Evolutionary conservation across 2,329 filamentous ascomycete genomes (phyloP).

Genomic region (Paecilomyces formosus): DNA sequence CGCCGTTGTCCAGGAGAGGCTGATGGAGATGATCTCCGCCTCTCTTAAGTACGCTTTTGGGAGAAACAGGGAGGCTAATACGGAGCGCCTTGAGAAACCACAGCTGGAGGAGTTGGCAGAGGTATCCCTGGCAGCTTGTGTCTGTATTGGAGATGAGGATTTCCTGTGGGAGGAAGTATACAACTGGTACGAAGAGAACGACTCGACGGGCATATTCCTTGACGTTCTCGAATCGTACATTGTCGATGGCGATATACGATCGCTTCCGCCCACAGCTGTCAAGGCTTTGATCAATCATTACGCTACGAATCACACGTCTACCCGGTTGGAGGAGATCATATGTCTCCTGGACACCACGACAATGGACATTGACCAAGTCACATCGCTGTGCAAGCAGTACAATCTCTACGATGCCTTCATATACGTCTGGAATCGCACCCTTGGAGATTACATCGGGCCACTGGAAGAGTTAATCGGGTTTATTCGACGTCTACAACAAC

Average conservation of each 20-base stretch:
- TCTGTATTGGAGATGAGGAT: constrained; percentile 67
- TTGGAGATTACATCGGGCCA: constrained; percentile 84
- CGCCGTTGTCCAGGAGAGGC: constrained; percentile 74
- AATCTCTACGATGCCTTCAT: constrained; percentile 90
- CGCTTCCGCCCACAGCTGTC: constrained; percentile 72
- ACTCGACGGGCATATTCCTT: constrained; percentile 68
- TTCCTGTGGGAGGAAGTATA: constrained; percentile 90
- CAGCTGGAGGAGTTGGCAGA: constrained; percentile 72
- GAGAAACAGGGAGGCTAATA: constrained; percentile 45
- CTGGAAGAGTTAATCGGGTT: constrained; percentile 68
- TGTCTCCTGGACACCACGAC: constrained; percentile 86
- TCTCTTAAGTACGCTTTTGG: constrained; percentile 85
- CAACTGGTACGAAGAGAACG: constrained; percentile 76
- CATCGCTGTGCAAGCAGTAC: constrained; percentile 81
- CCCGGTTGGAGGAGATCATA: constrained; percentile 83
- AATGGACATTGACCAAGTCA: constrained; percentile 90
- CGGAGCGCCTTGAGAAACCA: constrained; percentile 46
- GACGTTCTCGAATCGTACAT: constrained; percentile 86
- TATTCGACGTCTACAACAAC: constrained; percentile 15
- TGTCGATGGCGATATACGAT: constrained; percentile 64
- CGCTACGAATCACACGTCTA: constrained; percentile 65
- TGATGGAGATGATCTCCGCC: constrained; percentile 87
- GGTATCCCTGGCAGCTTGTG: constrained; percentile 75
- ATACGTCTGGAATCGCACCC: constrained; percentile 91
- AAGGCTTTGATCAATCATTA: constrained; percentile 82